Percentiles rank a stretch among this genome's conserved stretches.
Conservation (phyloP, 78 protist species). For the Dictyostelium firmibasis region DNA sequence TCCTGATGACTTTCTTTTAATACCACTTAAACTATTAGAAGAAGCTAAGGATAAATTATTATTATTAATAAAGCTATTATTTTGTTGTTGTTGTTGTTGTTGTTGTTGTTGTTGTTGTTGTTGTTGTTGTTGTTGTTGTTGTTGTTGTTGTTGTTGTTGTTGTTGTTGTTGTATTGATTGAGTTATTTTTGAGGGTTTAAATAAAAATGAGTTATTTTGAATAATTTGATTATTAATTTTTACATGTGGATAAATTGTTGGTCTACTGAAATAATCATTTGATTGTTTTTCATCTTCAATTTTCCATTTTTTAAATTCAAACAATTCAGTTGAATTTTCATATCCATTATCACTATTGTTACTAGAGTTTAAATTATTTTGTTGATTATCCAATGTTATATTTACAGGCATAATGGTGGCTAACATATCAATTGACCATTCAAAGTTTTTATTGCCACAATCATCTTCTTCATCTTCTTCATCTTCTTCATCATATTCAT, state of each 20-base stretch:
- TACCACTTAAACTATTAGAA: not conserved
- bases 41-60: not conserved
- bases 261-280: constrained; percentile 18
- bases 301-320: constrained; percentile 26
- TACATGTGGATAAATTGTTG: constrained; percentile 2
- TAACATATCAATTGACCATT: constrained; percentile 20
- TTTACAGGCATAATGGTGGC: constrained; percentile 25
- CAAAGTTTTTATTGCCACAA: not conserved
- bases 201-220: not conserved
- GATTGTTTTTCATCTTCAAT: constrained; percentile 7
- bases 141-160: not conserved
- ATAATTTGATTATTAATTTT: not conserved
- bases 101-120: not conserved
- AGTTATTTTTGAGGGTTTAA: not conserved
- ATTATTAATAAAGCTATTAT: too few species aligned
- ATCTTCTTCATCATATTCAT: not conserved
- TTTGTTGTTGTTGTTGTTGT: too few species aligned
- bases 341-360: not conserved
- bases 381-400: constrained; percentile 11
- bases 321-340: not conserved
- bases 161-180: not conserved
- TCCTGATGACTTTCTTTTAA: constrained; percentile 4
- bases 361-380: not conserved
- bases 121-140: too few species aligned
- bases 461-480: not conserved